phyloP scores from a whole-genome alignment of 306 rosid species.

The Alnus glutinosa region DNA sequence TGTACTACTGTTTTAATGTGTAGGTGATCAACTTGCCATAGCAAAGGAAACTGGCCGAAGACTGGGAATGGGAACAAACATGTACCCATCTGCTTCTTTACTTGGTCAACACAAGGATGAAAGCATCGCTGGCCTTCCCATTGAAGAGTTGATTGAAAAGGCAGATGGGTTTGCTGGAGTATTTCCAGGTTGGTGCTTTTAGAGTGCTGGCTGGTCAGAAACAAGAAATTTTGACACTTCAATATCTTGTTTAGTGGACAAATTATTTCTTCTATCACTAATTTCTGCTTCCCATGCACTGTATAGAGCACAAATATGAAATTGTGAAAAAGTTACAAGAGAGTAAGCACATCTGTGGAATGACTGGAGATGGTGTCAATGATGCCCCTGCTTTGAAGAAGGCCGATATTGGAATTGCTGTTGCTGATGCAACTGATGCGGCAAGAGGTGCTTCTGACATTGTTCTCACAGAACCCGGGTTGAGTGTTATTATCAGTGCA shows the following conservation, averaged over 20 bases:
- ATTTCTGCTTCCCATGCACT: constrained; percentile 2
- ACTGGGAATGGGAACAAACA: constrained; percentile 99
- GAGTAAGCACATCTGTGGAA: constrained; percentile 96
- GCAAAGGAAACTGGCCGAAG: constrained; percentile 97
- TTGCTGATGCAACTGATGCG: constrained; percentile 98
- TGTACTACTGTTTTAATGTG: constrained; percentile 13
- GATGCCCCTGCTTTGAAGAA: constrained; percentile 99
- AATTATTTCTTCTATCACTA: constrained; percentile 11
- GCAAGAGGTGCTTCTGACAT: constrained; percentile 98
- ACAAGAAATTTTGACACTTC: not conserved
- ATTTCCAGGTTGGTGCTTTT: constrained; percentile 70
- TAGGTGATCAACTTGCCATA: constrained; percentile 98
- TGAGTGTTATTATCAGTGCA: constrained; percentile 97
- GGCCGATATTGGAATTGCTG: constrained; percentile 98
- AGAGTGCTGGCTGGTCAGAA: not conserved
- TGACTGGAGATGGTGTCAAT: constrained; percentile 99
- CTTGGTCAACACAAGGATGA: constrained; percentile 92
- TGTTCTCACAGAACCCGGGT: constrained; percentile 95
- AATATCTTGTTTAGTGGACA: not conserved
- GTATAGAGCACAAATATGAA: constrained; percentile 88
- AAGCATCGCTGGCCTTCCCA: constrained; percentile 81
- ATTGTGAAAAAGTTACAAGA: constrained; percentile 96
- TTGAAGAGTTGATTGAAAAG: constrained; percentile 93
- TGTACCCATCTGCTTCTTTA: constrained; percentile 95
- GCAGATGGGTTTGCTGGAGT: constrained; percentile 99